Evolutionary conservation across 805 yeast species (phyloP), one percentile per base, ranked within the genome.

Genomic region (Saccharomycopsis selenospora): DNA sequence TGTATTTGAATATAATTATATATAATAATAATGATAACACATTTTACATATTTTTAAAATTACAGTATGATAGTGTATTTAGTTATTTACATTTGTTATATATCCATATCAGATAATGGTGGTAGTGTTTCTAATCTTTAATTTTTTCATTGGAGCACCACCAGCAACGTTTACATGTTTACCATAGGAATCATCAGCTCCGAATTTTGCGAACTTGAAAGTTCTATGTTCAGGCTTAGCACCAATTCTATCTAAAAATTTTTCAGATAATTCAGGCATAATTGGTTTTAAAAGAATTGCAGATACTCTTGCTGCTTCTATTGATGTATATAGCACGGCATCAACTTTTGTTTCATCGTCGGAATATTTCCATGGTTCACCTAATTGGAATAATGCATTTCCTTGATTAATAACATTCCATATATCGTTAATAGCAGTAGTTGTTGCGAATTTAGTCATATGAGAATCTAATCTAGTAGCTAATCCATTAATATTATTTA

Each of bases 241-340:
- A 10, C 71, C 76, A 46, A 91, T 61, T 47, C 86, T 68, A 58
- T 83, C 82, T 14, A 91, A 67, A 3, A 87, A 66, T 8, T 66
- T 64, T 0, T 58, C 53, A 0, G 95, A 64, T 45, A 88, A 68
- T 3, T 66, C 66, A 0, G 98, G 97, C 36, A 85, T 78, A 23
- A 91, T 70, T 2, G 96, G 87, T 50, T 75, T 80, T 27, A 84
- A 68, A 29, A 85, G 59, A 5, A 91, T 79, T 1, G 91, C 71
- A 8, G 76, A 58, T 0, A 86, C 73, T 49, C 98, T 71, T 13
- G 81, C 71, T 0, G 79, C 73, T 56, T 91, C 98, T 6, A 85
- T 75, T 0, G 87, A 82, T 6, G 76, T 58, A 52, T 75, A 79
- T 2, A 90, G 77, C 11, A 79, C 72, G 41, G 73, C 65, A 61